phyloP scores from a whole-genome alignment of 2,329 filamentous ascomycete genomes.

The Sporothrix protearum region DNA sequence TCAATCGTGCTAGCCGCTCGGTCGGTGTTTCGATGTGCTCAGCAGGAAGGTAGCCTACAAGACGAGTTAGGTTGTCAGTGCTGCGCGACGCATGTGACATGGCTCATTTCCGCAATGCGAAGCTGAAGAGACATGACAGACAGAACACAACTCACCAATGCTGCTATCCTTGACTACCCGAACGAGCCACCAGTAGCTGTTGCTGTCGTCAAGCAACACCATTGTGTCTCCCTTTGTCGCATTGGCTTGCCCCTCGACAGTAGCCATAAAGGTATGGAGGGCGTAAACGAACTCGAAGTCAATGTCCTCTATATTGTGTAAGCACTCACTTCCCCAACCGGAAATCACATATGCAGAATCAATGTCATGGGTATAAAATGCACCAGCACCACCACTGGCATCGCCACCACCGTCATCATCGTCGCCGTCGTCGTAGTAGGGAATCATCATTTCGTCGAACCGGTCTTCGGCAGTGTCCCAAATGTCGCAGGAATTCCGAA shows the following conservation, averaged over 20 bases:
- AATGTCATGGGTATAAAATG: conserved; percentile 50
- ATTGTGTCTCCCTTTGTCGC: conserved; percentile 98
- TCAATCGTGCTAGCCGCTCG: conserved; percentile 85
- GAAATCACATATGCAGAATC: conserved; percentile 65
- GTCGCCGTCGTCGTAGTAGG: conserved; percentile 26
- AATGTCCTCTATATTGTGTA: conserved; percentile 94
- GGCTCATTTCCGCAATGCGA: not conserved
- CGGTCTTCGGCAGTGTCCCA: not conserved
- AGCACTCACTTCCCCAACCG: conserved; percentile 76
- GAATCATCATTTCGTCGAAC: conserved; percentile 24
- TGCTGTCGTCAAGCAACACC: conserved; percentile 96
- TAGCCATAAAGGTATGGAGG: conserved; percentile 94
- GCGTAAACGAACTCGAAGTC: conserved; percentile 99
- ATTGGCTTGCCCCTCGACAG: conserved; percentile 96
- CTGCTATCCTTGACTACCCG: conserved; percentile 96
- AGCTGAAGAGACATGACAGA: not conserved
- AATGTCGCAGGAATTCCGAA: not conserved
- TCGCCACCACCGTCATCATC: conserved; percentile 28
- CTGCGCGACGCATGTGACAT: not conserved
- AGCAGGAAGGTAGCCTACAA: conserved; percentile 82
- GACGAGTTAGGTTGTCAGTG: conserved; percentile 23
- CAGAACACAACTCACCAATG: conserved; percentile 57
- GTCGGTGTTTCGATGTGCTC: conserved; percentile 98
- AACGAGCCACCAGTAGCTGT: conserved; percentile 99
- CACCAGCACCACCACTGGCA: conserved; percentile 56